Percentiles rank a stretch among this genome's conserved stretches.
Conservation (phyloP, 2,329 filamentous ascomycete genomes). For the Pestalotiopsis sp. region DNA sequence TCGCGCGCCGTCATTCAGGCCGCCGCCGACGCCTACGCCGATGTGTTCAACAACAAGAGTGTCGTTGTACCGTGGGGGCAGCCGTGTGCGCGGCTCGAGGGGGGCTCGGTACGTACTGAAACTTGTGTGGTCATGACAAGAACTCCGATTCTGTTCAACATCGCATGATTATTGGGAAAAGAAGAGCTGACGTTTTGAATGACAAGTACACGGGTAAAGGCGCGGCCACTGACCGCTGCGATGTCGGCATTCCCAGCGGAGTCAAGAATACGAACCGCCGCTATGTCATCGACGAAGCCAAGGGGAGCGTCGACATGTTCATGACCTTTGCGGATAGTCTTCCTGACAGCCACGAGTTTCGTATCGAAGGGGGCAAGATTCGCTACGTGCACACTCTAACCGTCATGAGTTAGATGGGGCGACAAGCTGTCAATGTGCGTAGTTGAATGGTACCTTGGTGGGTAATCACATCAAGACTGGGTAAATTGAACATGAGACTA, state of each 20-base stretch:
- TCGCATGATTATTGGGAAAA: neutral
- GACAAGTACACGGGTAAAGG: slow-evolving; percentile 23
- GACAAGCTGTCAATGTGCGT: neutral
- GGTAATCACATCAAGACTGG: no score
- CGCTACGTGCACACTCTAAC: slow-evolving; percentile 33
- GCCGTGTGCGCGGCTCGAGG: slow-evolving; percentile 32
- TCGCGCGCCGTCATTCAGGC: slow-evolving; percentile 30
- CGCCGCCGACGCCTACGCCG: slow-evolving; percentile 32
- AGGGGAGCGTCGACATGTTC: slow-evolving; percentile 32
- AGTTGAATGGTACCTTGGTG: neutral
- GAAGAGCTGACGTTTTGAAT: neutral
- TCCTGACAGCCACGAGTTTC: slow-evolving; percentile 32
- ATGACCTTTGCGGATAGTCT: slow-evolving; percentile 30
- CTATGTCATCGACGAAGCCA: slow-evolving; percentile 31
- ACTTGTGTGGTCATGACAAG: neutral
- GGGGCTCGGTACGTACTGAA: slow-evolving; percentile 19
- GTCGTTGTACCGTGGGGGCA: slow-evolving; percentile 28
- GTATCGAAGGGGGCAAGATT: slow-evolving; percentile 32
- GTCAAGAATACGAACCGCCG: slow-evolving; percentile 32
- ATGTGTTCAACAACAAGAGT: slow-evolving; percentile 29
- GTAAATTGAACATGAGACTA: no score
- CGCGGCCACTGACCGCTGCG: slow-evolving; percentile 23
- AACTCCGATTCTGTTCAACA: neutral
- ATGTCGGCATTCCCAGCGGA: slow-evolving; percentile 31
- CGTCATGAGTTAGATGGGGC: neutral